A percentile compares a stretch with the other conserved stretches of the same genome.
These are phyloP conservation scores for Oryza officinalis DNA, from an alignment of 176 grass and related monocot species.

Conservation along the genomic window DNA sequence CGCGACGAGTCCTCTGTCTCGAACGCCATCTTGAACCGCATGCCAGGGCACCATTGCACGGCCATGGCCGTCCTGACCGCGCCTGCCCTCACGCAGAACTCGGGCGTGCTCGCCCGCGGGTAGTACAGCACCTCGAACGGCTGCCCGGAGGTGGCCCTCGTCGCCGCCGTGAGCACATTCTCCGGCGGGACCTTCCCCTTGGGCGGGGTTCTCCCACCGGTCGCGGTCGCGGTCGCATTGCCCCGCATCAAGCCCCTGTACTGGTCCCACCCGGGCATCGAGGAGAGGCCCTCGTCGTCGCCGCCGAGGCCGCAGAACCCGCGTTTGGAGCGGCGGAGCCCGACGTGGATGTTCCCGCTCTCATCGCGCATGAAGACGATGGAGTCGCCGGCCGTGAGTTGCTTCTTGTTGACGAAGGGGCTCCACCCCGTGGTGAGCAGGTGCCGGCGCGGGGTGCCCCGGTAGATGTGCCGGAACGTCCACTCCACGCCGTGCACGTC, in stretches of 20 bases:
- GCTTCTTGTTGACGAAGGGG: conserved; percentile 82
- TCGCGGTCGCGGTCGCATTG: conserved; percentile 24
- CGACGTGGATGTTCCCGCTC: conserved; percentile 66
- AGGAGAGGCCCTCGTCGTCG: conserved; percentile 29
- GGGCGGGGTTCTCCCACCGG: background rate
- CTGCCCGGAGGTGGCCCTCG: conserved; percentile 56
- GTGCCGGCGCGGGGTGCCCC: conserved; percentile 88
- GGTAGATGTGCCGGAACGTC: conserved; percentile 94
- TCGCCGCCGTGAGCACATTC: conserved; percentile 58
- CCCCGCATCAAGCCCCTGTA: conserved; percentile 27
- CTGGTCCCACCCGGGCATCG: conserved; percentile 47
- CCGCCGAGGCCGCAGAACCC: conserved; percentile 22
- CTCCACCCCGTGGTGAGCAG: conserved; percentile 95
- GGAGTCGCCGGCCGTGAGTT: conserved; percentile 71
- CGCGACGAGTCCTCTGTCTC: conserved; percentile 91
- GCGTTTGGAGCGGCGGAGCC: conserved; percentile 68
- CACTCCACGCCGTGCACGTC: conserved; percentile 84
- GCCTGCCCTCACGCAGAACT: conserved; percentile 61
- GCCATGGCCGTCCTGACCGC: conserved; percentile 57
- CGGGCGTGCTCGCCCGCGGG: conserved; percentile 69
- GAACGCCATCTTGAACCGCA: conserved; percentile 97
- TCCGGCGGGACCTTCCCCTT: conserved; percentile 56
- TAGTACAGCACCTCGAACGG: conserved; percentile 82
- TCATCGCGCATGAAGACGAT: conserved; percentile 80
- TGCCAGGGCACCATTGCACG: conserved; percentile 63